Evolutionary conservation across 2,329 filamentous ascomycete genomes (phyloP), one percentile per base, ranked within the genome.

Genomic region (Penicillium sp.): DNA sequence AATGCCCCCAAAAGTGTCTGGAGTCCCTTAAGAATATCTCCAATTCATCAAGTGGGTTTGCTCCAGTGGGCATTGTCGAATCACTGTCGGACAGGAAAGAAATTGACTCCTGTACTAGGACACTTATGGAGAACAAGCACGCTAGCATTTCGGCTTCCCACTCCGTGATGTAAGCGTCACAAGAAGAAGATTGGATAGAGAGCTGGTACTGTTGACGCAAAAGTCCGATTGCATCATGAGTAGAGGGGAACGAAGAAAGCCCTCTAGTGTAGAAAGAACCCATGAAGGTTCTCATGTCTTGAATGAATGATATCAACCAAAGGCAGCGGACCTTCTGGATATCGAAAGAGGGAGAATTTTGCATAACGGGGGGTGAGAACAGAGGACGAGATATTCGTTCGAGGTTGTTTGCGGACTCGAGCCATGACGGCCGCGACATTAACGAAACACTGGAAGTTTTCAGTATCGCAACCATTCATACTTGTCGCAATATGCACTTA

Each of bases 201-300:
- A 39, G 19, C 27, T 63, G 56, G n/a, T 59, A 65, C 8, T 58
- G 45, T 11, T 52, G 41, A 16, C 63, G 62, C 10, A 67, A 44
- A 44, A 64, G 63, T 3, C 44, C 27, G 11, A 65, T 52, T 8
- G 63, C 63, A 16, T 50, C 53, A 29, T 65, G 57, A 10, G 56
- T 37, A 3, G 52, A 55, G 2, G 63, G 59, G 29, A 54, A 66
- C 1, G 51, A 19, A 2, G 55, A 58, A 8, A 68, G 58, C 0
- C 57, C 63, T 24, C 22, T 33, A 3, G 39, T 56, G 46, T 55
- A 67, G 14, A 62, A 54, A 11, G 59, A 61, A 22, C 64, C 61
- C 63, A 68, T 68, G n/a, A 70, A 61, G 1, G 62, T 68, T 27
- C 68, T 56, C 65, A 69, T 68, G 48, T 70, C 68, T 51, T 70